Evolutionary conservation across 805 yeast species (phyloP).

Genomic region (Saturnispora ahearnii): DNA sequence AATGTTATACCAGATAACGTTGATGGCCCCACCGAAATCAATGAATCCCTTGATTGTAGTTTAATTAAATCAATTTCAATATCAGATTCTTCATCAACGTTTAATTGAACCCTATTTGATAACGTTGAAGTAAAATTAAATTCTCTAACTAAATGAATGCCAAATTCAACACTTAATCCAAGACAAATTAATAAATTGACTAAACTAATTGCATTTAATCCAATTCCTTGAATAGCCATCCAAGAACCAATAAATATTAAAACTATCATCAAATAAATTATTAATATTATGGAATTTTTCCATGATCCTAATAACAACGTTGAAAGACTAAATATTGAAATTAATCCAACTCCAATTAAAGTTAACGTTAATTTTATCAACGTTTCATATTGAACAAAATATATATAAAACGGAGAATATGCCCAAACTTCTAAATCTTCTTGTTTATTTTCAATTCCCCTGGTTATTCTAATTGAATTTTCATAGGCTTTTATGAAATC

Average conservation of each 20-base stretch:
- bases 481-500: slow-evolving; percentile 79
- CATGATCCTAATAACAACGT: slow-evolving; percentile 58
- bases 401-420: slow-evolving; percentile 87
- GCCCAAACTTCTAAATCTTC: slow-evolving; percentile 57
- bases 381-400: slow-evolving; percentile 78
- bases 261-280: slow-evolving; percentile 52
- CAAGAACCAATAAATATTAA: slow-evolving; percentile 70
- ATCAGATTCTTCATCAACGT: background rate
- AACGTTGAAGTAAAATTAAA: slow-evolving; percentile 34
- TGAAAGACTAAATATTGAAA: slow-evolving; percentile 42
- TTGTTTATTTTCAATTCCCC: slow-evolving; percentile 38
- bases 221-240: slow-evolving; percentile 65
- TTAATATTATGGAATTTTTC: slow-evolving; percentile 47
- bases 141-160: slow-evolving; percentile 77
- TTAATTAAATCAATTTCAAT: slow-evolving; percentile 5
- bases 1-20: slow-evolving; percentile 85
- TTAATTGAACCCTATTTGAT: slow-evolving; percentile 8
- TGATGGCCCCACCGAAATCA: slow-evolving; percentile 77
- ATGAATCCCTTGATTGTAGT: slow-evolving; percentile 44
- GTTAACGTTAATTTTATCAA: slow-evolving; percentile 51
- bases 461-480: slow-evolving; percentile 57
- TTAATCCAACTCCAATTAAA: slow-evolving; percentile 44
- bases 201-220: slow-evolving; percentile 80
- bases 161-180: slow-evolving; percentile 90
- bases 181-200: slow-evolving; percentile 89